Evolutionary conservation across 345 rosid species (phyloP).

Genomic region (Dipteronia sinensis): DNA sequence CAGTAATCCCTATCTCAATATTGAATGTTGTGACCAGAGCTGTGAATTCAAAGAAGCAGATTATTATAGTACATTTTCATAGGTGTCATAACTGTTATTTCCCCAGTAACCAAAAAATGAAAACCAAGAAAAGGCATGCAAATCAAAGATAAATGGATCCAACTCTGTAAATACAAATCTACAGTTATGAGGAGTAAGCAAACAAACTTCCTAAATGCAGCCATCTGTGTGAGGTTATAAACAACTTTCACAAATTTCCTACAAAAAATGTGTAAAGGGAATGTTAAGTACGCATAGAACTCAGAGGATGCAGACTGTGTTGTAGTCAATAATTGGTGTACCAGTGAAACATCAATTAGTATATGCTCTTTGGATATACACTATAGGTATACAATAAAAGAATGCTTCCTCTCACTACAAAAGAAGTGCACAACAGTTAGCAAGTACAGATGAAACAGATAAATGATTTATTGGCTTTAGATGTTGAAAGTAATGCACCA

Average conservation of each 20-base stretch:
- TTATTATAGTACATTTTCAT: slow-evolving; percentile 1
- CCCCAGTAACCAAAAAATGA: slow-evolving; percentile 4
- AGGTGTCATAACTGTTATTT: neutral
- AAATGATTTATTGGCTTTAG: neutral
- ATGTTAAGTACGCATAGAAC: neutral
- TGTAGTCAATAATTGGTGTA: neutral
- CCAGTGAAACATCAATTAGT: neutral
- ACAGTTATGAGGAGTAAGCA: neutral
- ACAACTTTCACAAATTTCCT: neutral
- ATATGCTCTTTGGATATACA: neutral
- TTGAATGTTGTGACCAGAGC: slow-evolving; percentile 95
- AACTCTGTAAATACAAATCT: slow-evolving; percentile 2
- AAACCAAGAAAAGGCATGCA: neutral
- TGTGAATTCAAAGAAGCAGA: slow-evolving; percentile 34
- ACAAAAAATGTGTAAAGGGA: neutral
- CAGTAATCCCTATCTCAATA: slow-evolving; percentile 96
- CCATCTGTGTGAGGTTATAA: neutral
- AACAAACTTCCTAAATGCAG: neutral
- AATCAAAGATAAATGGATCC: neutral
- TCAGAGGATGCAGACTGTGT: neutral
- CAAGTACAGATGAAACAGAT: neutral
- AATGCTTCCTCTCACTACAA: too few relatives aligned
- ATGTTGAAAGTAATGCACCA: neutral
- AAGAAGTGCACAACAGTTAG: neutral
- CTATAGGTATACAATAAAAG: neutral